Base-by-base conservation (phyloP, 2,329 filamentous ascomycete species). In the Trichoderma gracile region DNA sequence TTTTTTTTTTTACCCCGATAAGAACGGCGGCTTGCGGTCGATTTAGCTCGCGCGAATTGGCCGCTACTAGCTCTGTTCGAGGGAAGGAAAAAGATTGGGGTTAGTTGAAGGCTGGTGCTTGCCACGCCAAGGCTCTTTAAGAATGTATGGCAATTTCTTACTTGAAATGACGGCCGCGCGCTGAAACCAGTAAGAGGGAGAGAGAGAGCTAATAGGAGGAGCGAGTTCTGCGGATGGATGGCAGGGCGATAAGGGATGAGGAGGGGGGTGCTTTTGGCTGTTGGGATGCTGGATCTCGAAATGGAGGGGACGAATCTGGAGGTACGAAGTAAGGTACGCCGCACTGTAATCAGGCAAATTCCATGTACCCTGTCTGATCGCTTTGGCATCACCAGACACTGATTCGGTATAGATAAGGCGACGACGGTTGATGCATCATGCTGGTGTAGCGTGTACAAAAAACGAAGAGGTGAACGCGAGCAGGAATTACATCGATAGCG, bases 41-140 rank as follows among this genome's bases (percentile, higher is more conserved):
- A 63, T 63, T 65, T 65, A 61, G 52, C 58, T 63, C 43, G 58
- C 50, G 52, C 45, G 58, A 45, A 49, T 63, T 57, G 25, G 58
- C 33, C 21, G 49, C n/a, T n/a, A n/a, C 58, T 61, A 61, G 49
- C 27, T 53, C 33, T 38, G 10, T 38, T 14, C 45, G 12, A 25
- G 52, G n/a, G n/a, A 17, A 38, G 30, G 25, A n/a, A 23, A 30
- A 38, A 53, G 42, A 33, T 43, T 53, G 25, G 58, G 47, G 49
- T 61, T 54, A 61, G 58, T 61, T 45, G 23, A 43, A 43, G 33
- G 49, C 43, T 42, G 49, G 58, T n/a, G 47, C 58, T 54, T n/a
- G 58, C 58, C 47, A 61, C 58, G 49, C 58, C 49, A 53, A 33
- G 53, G 53, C 15, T n/a, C 43, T 14, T 25, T 21, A 42, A 21